Percentiles rank a stretch among this genome's conserved stretches.
Conservation (phyloP, 2,329 filamentous ascomycete genomes). For the Emergomyces orientalis region DNA sequence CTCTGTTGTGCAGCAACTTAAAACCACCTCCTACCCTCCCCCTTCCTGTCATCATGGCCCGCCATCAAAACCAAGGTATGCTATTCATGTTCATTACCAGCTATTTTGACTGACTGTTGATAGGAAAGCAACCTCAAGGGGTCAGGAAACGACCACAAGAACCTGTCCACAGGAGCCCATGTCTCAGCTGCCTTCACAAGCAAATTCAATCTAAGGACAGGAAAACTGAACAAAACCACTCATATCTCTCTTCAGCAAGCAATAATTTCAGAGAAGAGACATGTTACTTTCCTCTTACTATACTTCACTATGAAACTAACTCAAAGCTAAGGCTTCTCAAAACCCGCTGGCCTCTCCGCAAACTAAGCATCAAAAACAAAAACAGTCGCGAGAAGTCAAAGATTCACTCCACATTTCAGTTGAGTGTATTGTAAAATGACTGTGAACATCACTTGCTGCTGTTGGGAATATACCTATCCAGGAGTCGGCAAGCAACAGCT, state of each 20-base stretch:
- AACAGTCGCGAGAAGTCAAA: background rate
- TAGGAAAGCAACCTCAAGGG: background rate
- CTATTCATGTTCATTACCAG: background rate
- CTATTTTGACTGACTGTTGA: background rate
- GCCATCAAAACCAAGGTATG: background rate
- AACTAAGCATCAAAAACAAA: background rate
- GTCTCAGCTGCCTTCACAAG: background rate
- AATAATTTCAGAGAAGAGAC: background rate
- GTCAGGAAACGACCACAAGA: background rate
- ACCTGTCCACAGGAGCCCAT: background rate
- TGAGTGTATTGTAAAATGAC: constrained; percentile 3
- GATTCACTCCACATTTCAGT: constrained; percentile 7
- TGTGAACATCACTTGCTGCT: constrained; percentile 1
- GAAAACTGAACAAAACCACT: constrained; percentile 1
- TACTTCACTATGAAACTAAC: background rate
- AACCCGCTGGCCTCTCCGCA: background rate
- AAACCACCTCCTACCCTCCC: background rate
- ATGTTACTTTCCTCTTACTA: background rate
- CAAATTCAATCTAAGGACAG: constrained; percentile 2
- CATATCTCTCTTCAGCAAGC: background rate
- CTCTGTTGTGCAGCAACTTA: background rate
- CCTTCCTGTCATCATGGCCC: background rate
- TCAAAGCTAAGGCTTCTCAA: background rate
- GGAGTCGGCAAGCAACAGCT: background rate
- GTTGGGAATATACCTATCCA: background rate